Base-by-base conservation (phyloP, 1,139 yeast species). In the Taiozyma sp. region DNA sequence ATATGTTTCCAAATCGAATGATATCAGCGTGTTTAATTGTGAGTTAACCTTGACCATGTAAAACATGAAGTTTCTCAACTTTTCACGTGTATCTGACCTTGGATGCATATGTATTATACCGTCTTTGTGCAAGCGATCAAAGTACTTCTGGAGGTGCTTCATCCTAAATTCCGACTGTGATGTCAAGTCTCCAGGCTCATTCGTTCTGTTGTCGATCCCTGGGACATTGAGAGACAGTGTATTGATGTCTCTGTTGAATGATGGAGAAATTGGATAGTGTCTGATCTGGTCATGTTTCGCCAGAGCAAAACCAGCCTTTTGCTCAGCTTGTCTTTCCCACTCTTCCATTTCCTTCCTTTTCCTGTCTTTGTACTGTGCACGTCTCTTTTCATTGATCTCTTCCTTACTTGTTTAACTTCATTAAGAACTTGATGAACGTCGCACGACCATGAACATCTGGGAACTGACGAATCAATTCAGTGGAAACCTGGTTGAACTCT, bases 1-100 rank as follows among this genome's bases (percentile, higher is more conserved):
- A 70, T 72, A 81, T 9, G 83, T 83, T 62, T 84, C 90, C 11
- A 83, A 71, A 62, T 85, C 91, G n/a, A 48, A 16, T 1, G 52
- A 46, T 19, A 45, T 43, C 28, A 50, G 43, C 2, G 50, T 45
- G 19, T 32, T 32, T n/a, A 32, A n/a, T 32, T 32, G 35, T 32
- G 35, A 32, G 9, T 32, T 32, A 13, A 8, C 35, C 19, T 32
- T 32, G 19, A 32, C 35, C 35, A 32, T 32, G 19, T 32, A 3
- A n/a, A 32, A 32, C 35, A 32, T 32, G 9, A 32, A 32, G 6
- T 32, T 32, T 32, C 35, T 32, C 19, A 32, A 32, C 14, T 32
- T 32, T n/a, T 32, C 35, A 32, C 35, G 35, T 3, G 35, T 32
- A n/a, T 32, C 35, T 6, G n/a, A n/a, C 14, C 35, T 32, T 32